Conservation (phyloP, 73 alveolate species). For the Symbiodinium pilosum region DNA sequence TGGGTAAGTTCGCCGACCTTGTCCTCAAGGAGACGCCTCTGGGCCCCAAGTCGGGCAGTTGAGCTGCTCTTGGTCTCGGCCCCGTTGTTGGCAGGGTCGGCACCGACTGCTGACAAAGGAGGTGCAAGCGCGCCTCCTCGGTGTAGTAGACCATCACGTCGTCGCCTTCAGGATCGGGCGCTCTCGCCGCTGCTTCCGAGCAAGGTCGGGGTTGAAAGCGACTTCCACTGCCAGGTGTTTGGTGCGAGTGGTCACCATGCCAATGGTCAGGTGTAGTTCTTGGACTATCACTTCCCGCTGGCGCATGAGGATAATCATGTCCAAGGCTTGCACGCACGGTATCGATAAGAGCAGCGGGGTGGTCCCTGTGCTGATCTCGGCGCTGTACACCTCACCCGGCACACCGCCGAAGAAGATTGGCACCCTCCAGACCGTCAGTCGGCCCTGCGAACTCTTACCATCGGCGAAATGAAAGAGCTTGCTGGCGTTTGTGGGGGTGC, state of each 20-base stretch:
- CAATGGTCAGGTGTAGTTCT: neutral
- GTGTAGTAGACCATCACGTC: conserved; percentile 10
- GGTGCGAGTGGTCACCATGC: conserved; percentile 1
- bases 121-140: neutral
- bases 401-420: conserved; percentile 16
- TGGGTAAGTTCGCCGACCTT: neutral
- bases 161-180: neutral
- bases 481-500: neutral
- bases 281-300: neutral
- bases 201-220: neutral
- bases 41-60: neutral
- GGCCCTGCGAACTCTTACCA: neutral
- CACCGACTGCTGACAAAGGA: neutral
- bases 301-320: neutral
- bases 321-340: conserved; percentile 1
- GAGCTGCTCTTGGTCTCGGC: neutral
- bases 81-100: neutral
- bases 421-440: neutral
- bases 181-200: neutral
- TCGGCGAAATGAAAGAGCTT: conserved; percentile 40
- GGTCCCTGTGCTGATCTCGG: conserved; percentile 3
- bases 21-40: neutral
- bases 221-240: conserved; percentile 1
- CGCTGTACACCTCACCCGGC: conserved; percentile 9
- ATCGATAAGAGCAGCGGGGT: conserved; percentile 6